Evolutionary conservation across 2,329 filamentous ascomycete genomes (phyloP), one percentile per base, ranked within the genome.

Genomic region (Microcyclospora tardicrescens): DNA sequence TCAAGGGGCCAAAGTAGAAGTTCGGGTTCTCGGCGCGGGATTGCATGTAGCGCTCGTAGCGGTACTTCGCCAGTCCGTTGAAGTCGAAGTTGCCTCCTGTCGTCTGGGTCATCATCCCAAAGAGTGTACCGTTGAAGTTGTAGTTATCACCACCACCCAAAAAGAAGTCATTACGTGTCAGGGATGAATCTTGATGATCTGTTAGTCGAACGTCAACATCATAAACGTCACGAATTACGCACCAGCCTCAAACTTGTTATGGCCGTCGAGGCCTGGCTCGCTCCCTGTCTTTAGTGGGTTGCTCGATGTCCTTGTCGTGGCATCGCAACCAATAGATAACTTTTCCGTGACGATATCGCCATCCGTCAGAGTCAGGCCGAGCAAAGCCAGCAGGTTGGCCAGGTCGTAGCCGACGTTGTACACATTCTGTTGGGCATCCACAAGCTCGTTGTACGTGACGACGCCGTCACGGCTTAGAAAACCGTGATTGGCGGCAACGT

Each of bases 371-470:
- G 52, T 52, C 5, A 67, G 53, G 37, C 61, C 62, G 6, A 64
- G 55, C 6, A 57, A 48, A 2, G 64, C 62, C 10, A 66, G 56
- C 10, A 63, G 46, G 19, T 54, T 52, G 8, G 63, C 58, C 16
- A 66, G 53, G 41, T 65, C 62, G 36, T 61, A 65, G 35, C 55
- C 61, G 15, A 66, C 58, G 29, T 66, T 66, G 53, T 65, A 67
- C 16, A 66, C 41, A 35, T 67, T 66, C 46, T 66, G 63, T 34
- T 65, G 61, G 27, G 62, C 62, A 43, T 64, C 61, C 34, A 67
- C 61, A n/a, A 66, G 56, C 47, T 67, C 63, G 33, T 52, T 57
- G 52, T 58, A 62, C 15, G 54, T 66, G 10, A 55, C 57, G 33
- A 67, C 57, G 28, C 63, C 64, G 37, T 66, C 63, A 33, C 57